Evolutionary conservation across 1,139 yeast species (phyloP).

Genomic region (Blastobotrys illinoisensis): DNA sequence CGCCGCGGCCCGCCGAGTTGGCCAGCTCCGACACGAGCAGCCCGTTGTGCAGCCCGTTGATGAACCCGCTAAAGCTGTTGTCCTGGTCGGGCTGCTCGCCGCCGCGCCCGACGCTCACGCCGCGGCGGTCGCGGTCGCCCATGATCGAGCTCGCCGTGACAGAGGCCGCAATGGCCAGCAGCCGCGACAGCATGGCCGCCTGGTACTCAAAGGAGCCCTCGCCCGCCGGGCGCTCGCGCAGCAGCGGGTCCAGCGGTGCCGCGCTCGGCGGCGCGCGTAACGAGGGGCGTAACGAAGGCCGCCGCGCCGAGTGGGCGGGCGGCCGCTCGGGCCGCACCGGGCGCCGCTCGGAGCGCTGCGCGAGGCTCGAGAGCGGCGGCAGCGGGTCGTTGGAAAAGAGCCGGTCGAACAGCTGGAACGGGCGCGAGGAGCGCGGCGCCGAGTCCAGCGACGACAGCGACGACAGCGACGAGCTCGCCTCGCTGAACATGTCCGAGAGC

Average conservation of each 20-base stretch:
- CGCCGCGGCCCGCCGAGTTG: slow-evolving; percentile 14
- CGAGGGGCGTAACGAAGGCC: no score
- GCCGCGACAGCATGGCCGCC: slow-evolving; percentile 40
- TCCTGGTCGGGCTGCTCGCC: slow-evolving; percentile 16
- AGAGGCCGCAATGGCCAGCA: slow-evolving; percentile 43
- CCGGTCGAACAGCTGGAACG: neutral
- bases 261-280: neutral
- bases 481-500: neutral
- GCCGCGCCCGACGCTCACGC: slow-evolving; percentile 8
- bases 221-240: neutral
- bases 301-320: neutral
- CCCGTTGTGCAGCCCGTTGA: slow-evolving; percentile 39
- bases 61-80: slow-evolving; percentile 37
- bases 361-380: neutral
- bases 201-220: slow-evolving; percentile 31
- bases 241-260: neutral
- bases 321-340: neutral
- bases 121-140: slow-evolving; percentile 28
- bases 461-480: neutral
- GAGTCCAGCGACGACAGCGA: neutral
- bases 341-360: neutral
- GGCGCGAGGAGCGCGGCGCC: neutral
- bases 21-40: slow-evolving; percentile 36
- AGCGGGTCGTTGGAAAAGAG: neutral
- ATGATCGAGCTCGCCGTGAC: slow-evolving; percentile 42